phyloP scores from a whole-genome alignment of 306 rosid species.

The Glycine soja region DNA sequence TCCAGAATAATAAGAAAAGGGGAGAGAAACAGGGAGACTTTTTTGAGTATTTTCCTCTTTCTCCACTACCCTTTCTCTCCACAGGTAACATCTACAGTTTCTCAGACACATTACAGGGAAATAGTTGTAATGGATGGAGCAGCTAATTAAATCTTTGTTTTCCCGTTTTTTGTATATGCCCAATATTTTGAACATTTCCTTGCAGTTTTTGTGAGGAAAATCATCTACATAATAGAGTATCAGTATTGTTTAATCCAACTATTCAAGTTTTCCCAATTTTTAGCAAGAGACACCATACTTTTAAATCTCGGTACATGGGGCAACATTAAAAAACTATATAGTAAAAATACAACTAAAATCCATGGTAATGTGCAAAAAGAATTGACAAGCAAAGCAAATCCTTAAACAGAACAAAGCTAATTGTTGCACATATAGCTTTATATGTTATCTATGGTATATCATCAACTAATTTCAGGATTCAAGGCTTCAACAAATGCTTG shows the following conservation, averaged over 20 bases:
- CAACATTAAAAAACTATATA: background rate
- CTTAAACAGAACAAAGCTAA: conserved; percentile 10
- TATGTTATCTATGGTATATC: background rate
- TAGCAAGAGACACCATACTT: background rate
- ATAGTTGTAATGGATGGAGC: background rate
- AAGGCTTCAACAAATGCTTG: too few relatives aligned
- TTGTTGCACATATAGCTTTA: background rate
- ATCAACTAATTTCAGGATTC: background rate
- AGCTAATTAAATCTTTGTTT: background rate
- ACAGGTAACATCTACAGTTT: background rate
- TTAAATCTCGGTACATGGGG: conserved; percentile 5
- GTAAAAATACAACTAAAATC: conserved; percentile 13
- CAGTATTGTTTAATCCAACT: background rate
- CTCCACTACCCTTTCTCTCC: background rate
- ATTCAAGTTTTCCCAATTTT: conserved; percentile 15
- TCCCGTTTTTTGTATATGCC: conserved; percentile 9
- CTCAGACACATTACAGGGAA: conserved; percentile 30
- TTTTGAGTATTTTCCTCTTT: conserved; percentile 5
- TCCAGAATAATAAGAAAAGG: background rate
- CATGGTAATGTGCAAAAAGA: conserved; percentile 25
- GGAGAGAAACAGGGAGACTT: background rate
- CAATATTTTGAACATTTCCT: background rate
- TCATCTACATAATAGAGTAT: conserved; percentile 8
- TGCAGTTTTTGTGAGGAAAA: conserved; percentile 17
- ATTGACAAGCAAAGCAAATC: conserved; percentile 23